Evolutionary conservation across 306 rosid species (phyloP).

Genomic region (Luffa aegyptiaca): DNA sequence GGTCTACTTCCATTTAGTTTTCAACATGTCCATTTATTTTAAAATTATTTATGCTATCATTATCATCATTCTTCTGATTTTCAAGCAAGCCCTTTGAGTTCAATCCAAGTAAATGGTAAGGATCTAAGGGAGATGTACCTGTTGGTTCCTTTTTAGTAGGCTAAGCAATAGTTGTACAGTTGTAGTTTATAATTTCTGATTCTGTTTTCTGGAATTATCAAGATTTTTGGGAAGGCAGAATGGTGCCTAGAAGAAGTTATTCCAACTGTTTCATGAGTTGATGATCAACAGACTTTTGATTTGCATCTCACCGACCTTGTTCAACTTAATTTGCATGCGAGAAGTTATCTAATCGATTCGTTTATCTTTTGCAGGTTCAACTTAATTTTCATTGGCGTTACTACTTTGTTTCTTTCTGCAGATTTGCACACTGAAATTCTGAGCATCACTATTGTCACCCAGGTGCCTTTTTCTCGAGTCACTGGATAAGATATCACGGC

Average conservation of each 20-base stretch:
- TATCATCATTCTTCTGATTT: neutral
- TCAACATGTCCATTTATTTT: neutral
- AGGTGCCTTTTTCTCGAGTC: neutral
- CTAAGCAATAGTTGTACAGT: neutral
- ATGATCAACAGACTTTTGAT: neutral
- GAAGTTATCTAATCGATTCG: neutral
- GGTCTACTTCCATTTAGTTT: neutral
- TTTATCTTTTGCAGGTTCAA: neutral
- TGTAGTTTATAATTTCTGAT: neutral
- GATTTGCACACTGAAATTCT: neutral
- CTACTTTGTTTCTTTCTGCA: neutral
- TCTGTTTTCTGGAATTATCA: neutral
- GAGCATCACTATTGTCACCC: neutral
- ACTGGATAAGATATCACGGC: neutral
- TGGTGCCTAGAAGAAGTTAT: neutral
- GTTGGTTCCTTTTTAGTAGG: neutral
- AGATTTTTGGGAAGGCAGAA: neutral
- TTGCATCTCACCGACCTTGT: neutral
- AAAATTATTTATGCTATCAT: neutral
- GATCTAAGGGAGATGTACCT: neutral
- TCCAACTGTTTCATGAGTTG: neutral
- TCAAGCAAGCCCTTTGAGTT: neutral
- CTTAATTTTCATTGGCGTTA: neutral
- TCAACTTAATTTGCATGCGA: neutral
- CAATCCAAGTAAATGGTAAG: neutral